Base-by-base conservation (phyloP, 768 basidiomycete genomes). In the Suillus americanus region DNA sequence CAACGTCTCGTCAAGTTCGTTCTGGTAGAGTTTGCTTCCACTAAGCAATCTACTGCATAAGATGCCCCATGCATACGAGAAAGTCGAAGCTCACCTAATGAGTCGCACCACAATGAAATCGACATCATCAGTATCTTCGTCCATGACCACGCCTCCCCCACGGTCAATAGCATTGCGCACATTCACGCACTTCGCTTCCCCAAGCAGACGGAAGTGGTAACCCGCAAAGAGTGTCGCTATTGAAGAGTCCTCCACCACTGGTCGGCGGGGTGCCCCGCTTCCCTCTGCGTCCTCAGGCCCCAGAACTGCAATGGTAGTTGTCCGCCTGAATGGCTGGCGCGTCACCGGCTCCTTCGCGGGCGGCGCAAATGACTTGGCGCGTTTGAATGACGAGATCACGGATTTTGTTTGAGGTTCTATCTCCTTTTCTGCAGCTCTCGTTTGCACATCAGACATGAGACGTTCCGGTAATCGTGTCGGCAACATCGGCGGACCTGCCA, bases 21-120 rank as follows among this genome's bases (percentile, higher is more conserved):
- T 81, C 3, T 75, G 77, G 67, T 82, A 91, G n/a, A 91, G 67
- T 66, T 86, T 86, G 68, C 89, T 91, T 33, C 90, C 91, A 69
- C 91, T 93, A 64, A 9, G 55, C 41, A 53, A 59, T n/a, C 62
- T 7, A 3, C 40, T 41, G 13, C 61, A 54, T 55, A 30, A 40
- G 43, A 60, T 7, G 40, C 14, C 10, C 16, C 40, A 46, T 56
- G 3, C 61, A 33, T n/a, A 1, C 55, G 25, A 28, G 5, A 13
- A 12, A 20, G 10, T 37, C 25, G 28, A 33, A 64, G 65, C 79
- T 12, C 62, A 92, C 92, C 91, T 92, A 67, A 89, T 86, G 14
- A 94, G 77, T 64, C 92, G 79, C 16, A 93, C 90, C 62, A 94
- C 75, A 62, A 91, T 81, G 66, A 85, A 90, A 74, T 88, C 86